Evolutionary conservation across 2,329 filamentous ascomycete species (phyloP).

Genomic region (Fusarium citri): DNA sequence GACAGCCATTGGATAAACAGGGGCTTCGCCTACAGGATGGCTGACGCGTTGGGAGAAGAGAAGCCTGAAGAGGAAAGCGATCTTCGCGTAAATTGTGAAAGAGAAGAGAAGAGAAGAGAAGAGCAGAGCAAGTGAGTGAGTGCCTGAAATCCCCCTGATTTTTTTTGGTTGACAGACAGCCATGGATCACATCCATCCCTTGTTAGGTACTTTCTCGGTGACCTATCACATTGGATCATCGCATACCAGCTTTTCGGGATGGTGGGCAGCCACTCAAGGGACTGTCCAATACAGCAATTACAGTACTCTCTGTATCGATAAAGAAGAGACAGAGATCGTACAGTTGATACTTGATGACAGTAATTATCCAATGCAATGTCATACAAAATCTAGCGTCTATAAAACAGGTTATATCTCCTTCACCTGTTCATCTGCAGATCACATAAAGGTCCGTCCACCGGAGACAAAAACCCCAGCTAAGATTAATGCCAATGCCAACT

Average conservation of each 20-base stretch:
- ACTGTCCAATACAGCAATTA: not conserved
- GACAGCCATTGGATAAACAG: constrained; percentile 5
- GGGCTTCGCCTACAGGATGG: constrained; percentile 3
- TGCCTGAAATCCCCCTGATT: constrained; percentile 27
- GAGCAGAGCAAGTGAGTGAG: not conserved
- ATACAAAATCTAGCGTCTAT: not conserved
- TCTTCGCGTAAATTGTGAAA: not conserved
- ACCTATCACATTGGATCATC: constrained; percentile 21
- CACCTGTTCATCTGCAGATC: constrained; percentile 21
- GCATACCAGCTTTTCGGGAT: constrained; percentile 29
- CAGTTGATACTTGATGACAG: not conserved
- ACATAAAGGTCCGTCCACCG: constrained; percentile 36
- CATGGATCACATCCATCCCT: not conserved
- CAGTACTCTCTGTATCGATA: not conserved
- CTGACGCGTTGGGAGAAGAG: constrained; percentile 16
- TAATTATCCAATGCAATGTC: not conserved
- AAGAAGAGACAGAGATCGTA: not conserved
- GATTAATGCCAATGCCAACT: constrained; percentile 3
- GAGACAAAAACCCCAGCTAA: not conserved
- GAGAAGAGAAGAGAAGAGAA: not conserved
- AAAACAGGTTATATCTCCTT: constrained; percentile 5
- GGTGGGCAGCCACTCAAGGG: not conserved
- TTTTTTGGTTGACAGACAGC: constrained; percentile 3
- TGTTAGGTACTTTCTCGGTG: not conserved
- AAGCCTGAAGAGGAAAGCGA: not conserved